Percentiles rank a stretch among this genome's conserved stretches.
These are phyloP conservation scores for Saccharomyces hybrid DNA, from an alignment of 1,139 yeast species.

Conservation along the genomic window DNA sequence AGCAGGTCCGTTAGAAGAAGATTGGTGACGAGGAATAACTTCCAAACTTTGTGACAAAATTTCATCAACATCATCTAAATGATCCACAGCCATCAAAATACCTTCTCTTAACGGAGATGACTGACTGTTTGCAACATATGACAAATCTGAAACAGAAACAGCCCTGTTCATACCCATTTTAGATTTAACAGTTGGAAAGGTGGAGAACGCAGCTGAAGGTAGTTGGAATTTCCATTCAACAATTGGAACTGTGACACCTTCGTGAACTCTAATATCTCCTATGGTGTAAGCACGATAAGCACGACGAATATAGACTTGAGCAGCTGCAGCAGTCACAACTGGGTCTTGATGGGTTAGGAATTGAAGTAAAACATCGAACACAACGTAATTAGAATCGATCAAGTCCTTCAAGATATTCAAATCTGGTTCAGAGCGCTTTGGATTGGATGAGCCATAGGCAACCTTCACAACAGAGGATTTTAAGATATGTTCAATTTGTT, in stretches of 20 bases:
- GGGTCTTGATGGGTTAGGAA: slow-evolving; percentile 78
- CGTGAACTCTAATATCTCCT: slow-evolving; percentile 61
- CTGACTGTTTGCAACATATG: slow-evolving; percentile 66
- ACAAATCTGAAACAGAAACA: slow-evolving; percentile 84
- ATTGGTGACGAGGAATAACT: slow-evolving; percentile 43
- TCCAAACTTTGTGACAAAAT: slow-evolving; percentile 70
- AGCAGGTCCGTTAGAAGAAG: slow-evolving; percentile 35
- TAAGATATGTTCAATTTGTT: slow-evolving; percentile 91
- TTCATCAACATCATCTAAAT: slow-evolving; percentile 85
- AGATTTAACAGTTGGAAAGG: slow-evolving; percentile 47
- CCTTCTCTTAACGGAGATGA: slow-evolving; percentile 71
- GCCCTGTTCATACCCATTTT: slow-evolving; percentile 63
- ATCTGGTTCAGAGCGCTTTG: slow-evolving; percentile 76
- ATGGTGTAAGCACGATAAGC: slow-evolving; percentile 94
- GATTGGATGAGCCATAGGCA: slow-evolving; percentile 74
- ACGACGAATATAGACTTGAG: slow-evolving; percentile 92
- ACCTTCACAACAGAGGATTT: slow-evolving; percentile 86
- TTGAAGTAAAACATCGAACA: slow-evolving; percentile 89
- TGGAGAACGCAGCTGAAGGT: slow-evolving; percentile 69
- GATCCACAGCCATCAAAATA: slow-evolving; percentile 72
- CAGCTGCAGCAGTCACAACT: slow-evolving; percentile 90
- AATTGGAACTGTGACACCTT: slow-evolving; percentile 45
- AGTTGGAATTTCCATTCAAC: slow-evolving; percentile 88
- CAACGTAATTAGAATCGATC: slow-evolving; percentile 91
- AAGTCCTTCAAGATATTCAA: slow-evolving; percentile 77